These are phyloP conservation scores for Physcomitrium patens DNA, from an alignment of 225 moss, liverwort and hornwort species.

Conservation along the genomic window DNA sequence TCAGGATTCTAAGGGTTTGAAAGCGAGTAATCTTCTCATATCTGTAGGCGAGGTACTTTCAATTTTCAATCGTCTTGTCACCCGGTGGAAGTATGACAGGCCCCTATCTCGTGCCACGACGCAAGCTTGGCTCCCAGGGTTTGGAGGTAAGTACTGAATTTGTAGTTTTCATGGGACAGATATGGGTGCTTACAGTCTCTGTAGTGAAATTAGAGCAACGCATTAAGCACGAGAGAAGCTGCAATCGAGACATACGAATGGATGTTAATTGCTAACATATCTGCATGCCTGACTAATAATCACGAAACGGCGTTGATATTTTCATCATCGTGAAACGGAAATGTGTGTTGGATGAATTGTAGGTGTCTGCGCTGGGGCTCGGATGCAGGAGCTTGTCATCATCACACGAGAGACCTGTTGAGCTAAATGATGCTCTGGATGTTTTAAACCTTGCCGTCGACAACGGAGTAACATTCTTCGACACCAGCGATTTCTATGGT, in stretches of 20 bases:
- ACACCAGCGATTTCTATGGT: slow-evolving; percentile 51
- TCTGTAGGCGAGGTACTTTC: slow-evolving; percentile 1
- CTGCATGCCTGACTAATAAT: not conserved
- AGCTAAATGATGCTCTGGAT: slow-evolving; percentile 48
- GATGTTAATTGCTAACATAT: too few species aligned
- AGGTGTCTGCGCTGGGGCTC: slow-evolving; percentile 61
- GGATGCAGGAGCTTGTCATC: slow-evolving; percentile 55
- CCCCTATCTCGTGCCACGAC: slow-evolving; percentile 26
- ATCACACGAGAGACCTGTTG: slow-evolving; percentile 21
- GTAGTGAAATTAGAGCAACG: not conserved
- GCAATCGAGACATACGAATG: not conserved
- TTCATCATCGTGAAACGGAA: not conserved
- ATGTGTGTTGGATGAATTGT: slow-evolving; percentile 11
- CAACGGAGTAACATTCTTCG: slow-evolving; percentile 59
- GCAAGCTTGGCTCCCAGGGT: slow-evolving; percentile 57
- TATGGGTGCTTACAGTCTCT: not conserved
- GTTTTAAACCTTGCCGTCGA: slow-evolving; percentile 40
- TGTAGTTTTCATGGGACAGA: not conserved
- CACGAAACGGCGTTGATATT: not conserved
- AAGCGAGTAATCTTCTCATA: not conserved
- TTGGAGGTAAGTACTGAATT: slow-evolving; percentile 36
- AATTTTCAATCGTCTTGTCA: not conserved
- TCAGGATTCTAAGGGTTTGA: slow-evolving; percentile 3
- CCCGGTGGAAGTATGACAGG: slow-evolving; percentile 18
- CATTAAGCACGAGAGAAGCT: not conserved